These are phyloP conservation scores for Colletotrichum sp. DNA, from an alignment of 2,329 filamentous ascomycete genomes.

Conservation along the genomic window DNA sequence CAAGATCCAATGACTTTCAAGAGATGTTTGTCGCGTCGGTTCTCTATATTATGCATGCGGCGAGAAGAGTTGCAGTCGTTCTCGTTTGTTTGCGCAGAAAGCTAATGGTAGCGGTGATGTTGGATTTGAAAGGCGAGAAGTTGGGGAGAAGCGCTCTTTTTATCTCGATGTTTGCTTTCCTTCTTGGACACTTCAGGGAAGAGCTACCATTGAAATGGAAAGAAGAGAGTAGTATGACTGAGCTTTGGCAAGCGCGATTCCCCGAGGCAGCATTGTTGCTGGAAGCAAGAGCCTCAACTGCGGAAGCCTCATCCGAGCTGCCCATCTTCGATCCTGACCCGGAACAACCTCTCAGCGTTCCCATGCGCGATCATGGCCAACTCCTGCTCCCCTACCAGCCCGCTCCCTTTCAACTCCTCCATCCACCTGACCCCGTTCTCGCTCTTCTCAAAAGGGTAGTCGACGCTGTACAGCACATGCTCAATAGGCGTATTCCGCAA, in stretches of 20 bases:
- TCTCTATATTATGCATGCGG: background rate
- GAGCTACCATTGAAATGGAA: background rate
- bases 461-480: constrained; percentile 59
- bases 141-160: background rate
- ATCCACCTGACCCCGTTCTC: constrained; percentile 54
- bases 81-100: background rate
- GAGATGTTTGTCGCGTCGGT: background rate
- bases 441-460: constrained; percentile 60
- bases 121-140: background rate
- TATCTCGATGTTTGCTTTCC: background rate
- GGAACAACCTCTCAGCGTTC: constrained; percentile 56
- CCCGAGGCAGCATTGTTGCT: background rate
- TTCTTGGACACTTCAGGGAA: background rate
- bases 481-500: constrained; percentile 51
- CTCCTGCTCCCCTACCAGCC: constrained; percentile 52
- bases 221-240: background rate
- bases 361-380: constrained; percentile 52
- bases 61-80: background rate
- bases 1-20: background rate
- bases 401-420: constrained; percentile 51
- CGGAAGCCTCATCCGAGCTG: background rate
- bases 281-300: background rate
- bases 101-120: background rate
- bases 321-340: constrained; percentile 26
- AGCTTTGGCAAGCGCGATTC: background rate